These are phyloP conservation scores for Colletotrichum tofieldiae DNA, from an alignment of 2,329 filamentous ascomycete genomes.

Conservation along the genomic window DNA sequence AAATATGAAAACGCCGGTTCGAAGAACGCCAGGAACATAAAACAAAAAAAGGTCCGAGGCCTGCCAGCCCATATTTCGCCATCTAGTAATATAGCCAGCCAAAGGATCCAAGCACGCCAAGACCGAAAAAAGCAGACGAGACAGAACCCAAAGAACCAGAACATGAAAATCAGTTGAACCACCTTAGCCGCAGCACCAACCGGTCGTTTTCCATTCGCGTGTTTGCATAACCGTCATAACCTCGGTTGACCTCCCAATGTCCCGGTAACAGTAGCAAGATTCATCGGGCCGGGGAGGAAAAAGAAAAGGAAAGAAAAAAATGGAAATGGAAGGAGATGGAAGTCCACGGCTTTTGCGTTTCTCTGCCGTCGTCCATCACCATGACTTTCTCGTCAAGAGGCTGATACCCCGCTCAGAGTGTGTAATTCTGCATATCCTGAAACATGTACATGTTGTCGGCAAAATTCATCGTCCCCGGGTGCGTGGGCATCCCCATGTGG, in stretches of 20 bases:
- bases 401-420: constrained; percentile 41
- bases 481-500: constrained; percentile 43
- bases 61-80: constrained; percentile 27
- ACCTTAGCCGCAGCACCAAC: constrained; percentile 19
- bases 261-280: constrained; percentile 5
- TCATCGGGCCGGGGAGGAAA: not conserved
- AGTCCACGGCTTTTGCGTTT: constrained; percentile 19
- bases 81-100: constrained; percentile 35
- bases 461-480: constrained; percentile 44
- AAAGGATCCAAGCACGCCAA: constrained; percentile 4
- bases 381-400: constrained; percentile 6
- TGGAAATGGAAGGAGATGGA: not conserved
- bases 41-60: not conserved
- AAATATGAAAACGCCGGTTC: not conserved
- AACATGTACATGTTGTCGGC: constrained; percentile 53
- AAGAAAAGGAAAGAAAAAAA: not conserved
- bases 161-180: constrained; percentile 28
- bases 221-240: constrained; percentile 20
- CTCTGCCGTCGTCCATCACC: constrained; percentile 23
- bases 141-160: constrained; percentile 6
- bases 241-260: constrained; percentile 14
- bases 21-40: constrained; percentile 18
- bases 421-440: constrained; percentile 47
- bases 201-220: constrained; percentile 29
- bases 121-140: not conserved